phyloP scores from a whole-genome alignment of 176 grass and related monocot species.

The Poa annua region DNA sequence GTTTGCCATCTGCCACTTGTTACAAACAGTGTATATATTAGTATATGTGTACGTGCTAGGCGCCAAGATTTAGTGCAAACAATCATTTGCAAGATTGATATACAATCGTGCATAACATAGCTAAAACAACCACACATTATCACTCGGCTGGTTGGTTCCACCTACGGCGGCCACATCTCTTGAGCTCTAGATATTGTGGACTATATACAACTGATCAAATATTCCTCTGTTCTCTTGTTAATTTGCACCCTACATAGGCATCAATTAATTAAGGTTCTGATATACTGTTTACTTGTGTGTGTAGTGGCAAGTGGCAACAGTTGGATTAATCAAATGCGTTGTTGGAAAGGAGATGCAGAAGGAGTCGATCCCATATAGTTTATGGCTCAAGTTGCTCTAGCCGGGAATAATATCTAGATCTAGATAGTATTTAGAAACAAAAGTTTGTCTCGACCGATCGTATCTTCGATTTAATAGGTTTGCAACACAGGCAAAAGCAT shows the following conservation, averaged over 20 bases:
- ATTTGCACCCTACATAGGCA: background rate
- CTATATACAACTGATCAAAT: background rate
- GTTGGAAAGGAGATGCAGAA: background rate
- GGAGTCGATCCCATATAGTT: background rate
- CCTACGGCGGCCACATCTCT: no score
- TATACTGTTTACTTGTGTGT: background rate
- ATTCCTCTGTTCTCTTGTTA: background rate
- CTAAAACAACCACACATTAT: background rate
- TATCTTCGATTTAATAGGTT: no score
- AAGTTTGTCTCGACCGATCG: no score
- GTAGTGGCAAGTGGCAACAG: background rate
- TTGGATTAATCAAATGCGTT: background rate
- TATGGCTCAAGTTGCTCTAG: background rate
- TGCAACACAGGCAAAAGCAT: no score
- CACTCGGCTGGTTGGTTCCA: no score
- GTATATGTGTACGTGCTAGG: background rate
- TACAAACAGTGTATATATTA: no score
- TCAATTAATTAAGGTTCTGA: background rate
- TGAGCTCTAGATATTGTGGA: no score
- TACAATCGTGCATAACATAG: background rate
- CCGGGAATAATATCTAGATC: background rate
- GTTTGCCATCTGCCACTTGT: conserved; percentile 25
- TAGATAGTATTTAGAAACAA: background rate
- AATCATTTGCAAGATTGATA: background rate
- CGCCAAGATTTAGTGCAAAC: background rate